Evolutionary conservation across 2,329 filamentous ascomycete species (phyloP).

Genomic region (Monilinia fructicola): DNA sequence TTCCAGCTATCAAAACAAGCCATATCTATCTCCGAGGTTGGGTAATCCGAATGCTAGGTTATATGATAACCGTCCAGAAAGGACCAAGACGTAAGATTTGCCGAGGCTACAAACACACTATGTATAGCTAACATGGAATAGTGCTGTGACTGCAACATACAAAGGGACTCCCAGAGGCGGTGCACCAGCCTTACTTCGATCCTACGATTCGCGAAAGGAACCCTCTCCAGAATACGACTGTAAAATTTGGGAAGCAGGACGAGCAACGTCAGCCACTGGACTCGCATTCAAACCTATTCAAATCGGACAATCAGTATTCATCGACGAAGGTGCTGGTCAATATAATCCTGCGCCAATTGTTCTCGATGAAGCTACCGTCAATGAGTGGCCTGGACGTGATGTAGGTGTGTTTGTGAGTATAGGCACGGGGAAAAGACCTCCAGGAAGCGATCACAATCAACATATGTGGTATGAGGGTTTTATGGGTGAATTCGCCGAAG

Average conservation of each 20-base stretch:
- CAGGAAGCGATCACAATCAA: slow-evolving; percentile 65
- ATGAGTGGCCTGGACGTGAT: slow-evolving; percentile 93
- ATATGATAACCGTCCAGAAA: slow-evolving; percentile 83
- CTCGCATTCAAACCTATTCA: slow-evolving; percentile 95
- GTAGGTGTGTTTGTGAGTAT: slow-evolving; percentile 90
- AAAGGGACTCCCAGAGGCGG: slow-evolving; percentile 72
- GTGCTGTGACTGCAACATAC: slow-evolving; percentile 87
- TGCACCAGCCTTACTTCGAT: slow-evolving; percentile 74
- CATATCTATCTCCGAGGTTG: slow-evolving; percentile 55
- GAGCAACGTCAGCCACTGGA: slow-evolving; percentile 88
- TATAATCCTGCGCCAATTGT: slow-evolving; percentile 87
- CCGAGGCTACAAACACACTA: not conserved
- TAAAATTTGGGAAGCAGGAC: slow-evolving; percentile 94
- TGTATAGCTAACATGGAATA: slow-evolving; percentile 44
- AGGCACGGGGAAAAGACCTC: slow-evolving; percentile 84
- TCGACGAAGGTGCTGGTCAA: slow-evolving; percentile 86
- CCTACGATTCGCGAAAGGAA: slow-evolving; percentile 93
- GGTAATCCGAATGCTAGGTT: slow-evolving; percentile 83
- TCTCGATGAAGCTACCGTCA: slow-evolving; percentile 85
- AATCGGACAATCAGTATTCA: slow-evolving; percentile 89
- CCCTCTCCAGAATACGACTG: slow-evolving; percentile 88
- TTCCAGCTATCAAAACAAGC: slow-evolving; percentile 54
- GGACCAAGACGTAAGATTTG: slow-evolving; percentile 81
- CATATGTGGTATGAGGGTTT: slow-evolving; percentile 94
- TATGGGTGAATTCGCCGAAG: slow-evolving; percentile 88